Evolutionary conservation across 2,329 filamentous ascomycete species (phyloP), one percentile per base, ranked within the genome.

Genomic region (Trichoderma aggressivum): DNA sequence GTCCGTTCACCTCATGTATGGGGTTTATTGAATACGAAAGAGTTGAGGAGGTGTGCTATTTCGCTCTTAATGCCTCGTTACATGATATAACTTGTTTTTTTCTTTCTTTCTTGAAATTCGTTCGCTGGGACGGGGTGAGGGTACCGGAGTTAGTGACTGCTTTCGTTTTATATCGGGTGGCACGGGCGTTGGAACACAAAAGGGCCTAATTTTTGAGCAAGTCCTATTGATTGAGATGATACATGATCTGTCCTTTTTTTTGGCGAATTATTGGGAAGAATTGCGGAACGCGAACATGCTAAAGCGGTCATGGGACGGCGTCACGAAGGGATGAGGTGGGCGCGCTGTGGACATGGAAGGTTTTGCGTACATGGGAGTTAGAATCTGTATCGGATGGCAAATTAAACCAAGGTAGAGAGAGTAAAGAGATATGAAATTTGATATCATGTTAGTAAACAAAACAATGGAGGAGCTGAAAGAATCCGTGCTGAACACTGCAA

Each of bases 121-220:
- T 39, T 64, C 50, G 63, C 36, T 34, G 28, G 36, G 34, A 30
- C 28, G 24, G 18, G 55, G 39, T 56, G 55, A 18, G 5, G 36
- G n/a, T 14, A 34, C 59, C 12, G 71, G 66, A 70, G 68, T 72
- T 64, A 21, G 36, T 63, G 62, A 71, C 21, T 61, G 56, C 36
- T 72, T 72, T 72, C 50, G 21, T 70, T 60, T 62, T 53, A 24
- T 36, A 50, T 64, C 24, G 59, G 61, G 59, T 34, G n/a, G 26
- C 28, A 55, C 50, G 21, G 70, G 70, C 70, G 70, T 72, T 70
- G 70, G 55, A 60, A 60, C 63, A 68, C 36, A 69, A 70, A 72
- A 68, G 61, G 70, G 53, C 53, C 50, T 34, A 55, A 71, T 56
- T 56, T 34, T 69, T 56, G 70, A 59, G 30, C 43, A 43, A 50